phyloP scores from a whole-genome alignment of 257 asterid genomes.

The Schizonepeta tenuifolia region DNA sequence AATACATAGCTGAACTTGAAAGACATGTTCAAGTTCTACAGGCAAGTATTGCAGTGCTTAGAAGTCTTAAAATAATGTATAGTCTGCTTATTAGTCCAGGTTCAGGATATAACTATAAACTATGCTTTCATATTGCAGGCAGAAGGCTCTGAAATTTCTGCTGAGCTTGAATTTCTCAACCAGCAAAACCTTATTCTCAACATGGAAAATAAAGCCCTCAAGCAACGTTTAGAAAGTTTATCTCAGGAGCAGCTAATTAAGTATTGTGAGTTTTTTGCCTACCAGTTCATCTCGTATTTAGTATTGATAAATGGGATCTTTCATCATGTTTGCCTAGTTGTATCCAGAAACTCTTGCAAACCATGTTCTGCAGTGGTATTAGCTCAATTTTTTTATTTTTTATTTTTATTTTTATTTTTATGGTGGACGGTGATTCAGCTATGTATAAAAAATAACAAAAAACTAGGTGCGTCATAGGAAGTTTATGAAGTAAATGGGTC shows the following conservation, averaged over 20 bases:
- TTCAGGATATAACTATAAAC: constrained; percentile 31
- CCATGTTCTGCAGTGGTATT: not conserved
- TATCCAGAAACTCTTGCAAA: not conserved
- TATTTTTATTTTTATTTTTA: too few species aligned
- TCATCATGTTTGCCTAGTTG: constrained; percentile 1
- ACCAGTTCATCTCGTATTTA: constrained; percentile 20
- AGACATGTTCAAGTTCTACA: constrained; percentile 89
- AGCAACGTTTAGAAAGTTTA: constrained; percentile 83
- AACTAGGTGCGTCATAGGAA: not conserved
- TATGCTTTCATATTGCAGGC: constrained; percentile 54
- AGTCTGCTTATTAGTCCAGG: constrained; percentile 12
- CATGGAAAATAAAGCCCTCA: constrained; percentile 93
- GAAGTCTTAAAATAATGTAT: constrained; percentile 24
- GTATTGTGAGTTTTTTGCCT: constrained; percentile 58
- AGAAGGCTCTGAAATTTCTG: constrained; percentile 85
- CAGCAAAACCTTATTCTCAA: constrained; percentile 83
- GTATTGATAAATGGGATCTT: not conserved
- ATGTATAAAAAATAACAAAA: not conserved
- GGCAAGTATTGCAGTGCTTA: constrained; percentile 57
- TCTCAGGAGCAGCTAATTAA: constrained; percentile 92
- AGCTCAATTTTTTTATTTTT: constrained; percentile 11
- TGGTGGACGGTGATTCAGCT: constrained; percentile 7
- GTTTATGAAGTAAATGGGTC: not conserved
- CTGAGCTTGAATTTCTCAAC: constrained; percentile 89
- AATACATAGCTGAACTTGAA: constrained; percentile 94